Conservation (phyloP, 2,329 filamentous ascomycete species). For the Verticillium albo-atrum region DNA sequence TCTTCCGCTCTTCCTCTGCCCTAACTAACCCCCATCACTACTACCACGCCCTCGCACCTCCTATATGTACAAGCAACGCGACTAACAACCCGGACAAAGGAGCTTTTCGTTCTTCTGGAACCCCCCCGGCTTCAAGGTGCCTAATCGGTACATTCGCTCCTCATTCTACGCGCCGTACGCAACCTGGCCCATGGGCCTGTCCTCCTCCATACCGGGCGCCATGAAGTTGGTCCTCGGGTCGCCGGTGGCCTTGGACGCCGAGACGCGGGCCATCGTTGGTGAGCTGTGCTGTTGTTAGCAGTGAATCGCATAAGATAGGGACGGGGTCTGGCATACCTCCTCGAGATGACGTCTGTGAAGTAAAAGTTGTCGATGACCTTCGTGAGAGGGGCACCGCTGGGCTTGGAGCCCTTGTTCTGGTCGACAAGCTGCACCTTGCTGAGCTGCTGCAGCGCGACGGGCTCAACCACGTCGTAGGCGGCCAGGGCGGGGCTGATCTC, state of each 20-base stretch:
- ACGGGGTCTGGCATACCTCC: slow-evolving; percentile 61
- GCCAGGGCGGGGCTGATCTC: slow-evolving; percentile 90
- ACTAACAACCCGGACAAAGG: slow-evolving; percentile 23
- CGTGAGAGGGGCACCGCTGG: slow-evolving; percentile 70
- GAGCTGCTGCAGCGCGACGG: slow-evolving; percentile 65
- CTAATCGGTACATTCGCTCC: slow-evolving; percentile 1
- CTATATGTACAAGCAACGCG: slow-evolving; percentile 32
- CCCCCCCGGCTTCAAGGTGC: slow-evolving; percentile 21
- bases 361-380: slow-evolving; percentile 94
- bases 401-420: slow-evolving; percentile 83
- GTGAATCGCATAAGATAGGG: slow-evolving; percentile 10
- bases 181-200: slow-evolving; percentile 57
- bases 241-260: slow-evolving; percentile 80
- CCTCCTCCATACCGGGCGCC: slow-evolving; percentile 64
- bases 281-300: slow-evolving; percentile 54
- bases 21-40: slow-evolving; percentile 1
- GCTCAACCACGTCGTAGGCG: slow-evolving; percentile 87
- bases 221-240: slow-evolving; percentile 77
- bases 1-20: slow-evolving; percentile 9
- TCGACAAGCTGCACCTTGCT: slow-evolving; percentile 95
- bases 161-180: slow-evolving; percentile 49
- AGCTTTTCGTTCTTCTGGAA: slow-evolving; percentile 30
- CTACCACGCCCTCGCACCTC: slow-evolving; percentile 3
- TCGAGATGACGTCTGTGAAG: slow-evolving; percentile 94
- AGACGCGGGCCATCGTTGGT: slow-evolving; percentile 97